Evolutionary conservation across 257 asterid genomes (phyloP).

Genomic region (Dorcoceras hygrometricum): DNA sequence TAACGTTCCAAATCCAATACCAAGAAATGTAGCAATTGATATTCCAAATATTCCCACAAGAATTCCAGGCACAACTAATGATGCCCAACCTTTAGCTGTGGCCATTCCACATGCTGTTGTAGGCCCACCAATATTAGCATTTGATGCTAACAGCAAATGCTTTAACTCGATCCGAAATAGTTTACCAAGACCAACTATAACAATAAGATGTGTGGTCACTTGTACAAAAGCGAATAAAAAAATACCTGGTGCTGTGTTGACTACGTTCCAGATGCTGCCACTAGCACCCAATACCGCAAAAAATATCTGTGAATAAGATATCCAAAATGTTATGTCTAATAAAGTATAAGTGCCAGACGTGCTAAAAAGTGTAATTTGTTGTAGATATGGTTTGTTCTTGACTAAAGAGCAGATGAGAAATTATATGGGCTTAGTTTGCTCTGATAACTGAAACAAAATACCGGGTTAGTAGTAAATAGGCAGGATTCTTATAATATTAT

Average conservation of each 20-base stretch:
- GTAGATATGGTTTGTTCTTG: neutral
- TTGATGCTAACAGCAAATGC: conserved; percentile 63
- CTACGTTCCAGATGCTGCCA: conserved; percentile 72
- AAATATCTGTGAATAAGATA: conserved; percentile 46
- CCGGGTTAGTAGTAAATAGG: neutral
- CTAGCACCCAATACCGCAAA: conserved; percentile 82
- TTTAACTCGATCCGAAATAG: conserved; percentile 47
- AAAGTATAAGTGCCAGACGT: neutral
- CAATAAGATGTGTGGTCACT: conserved; percentile 61
- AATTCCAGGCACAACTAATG: conserved; percentile 70
- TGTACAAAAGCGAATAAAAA: conserved; percentile 69
- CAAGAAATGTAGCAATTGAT: conserved; percentile 72
- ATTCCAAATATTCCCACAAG: conserved; percentile 77
- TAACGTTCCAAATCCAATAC: conserved; percentile 60
- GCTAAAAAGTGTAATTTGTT: neutral
- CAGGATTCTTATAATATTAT: neutral
- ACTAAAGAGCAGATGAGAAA: neutral
- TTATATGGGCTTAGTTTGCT: no score
- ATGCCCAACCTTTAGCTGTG: conserved; percentile 73
- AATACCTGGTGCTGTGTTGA: conserved; percentile 76
- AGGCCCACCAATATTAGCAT: conserved; percentile 90
- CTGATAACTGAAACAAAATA: neutral
- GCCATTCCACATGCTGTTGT: conserved; percentile 91
- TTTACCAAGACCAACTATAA: conserved; percentile 60
- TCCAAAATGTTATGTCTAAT: neutral